Base-by-base conservation (phyloP, 768 basidiomycete genomes). In the Mycena belliarum region DNA sequence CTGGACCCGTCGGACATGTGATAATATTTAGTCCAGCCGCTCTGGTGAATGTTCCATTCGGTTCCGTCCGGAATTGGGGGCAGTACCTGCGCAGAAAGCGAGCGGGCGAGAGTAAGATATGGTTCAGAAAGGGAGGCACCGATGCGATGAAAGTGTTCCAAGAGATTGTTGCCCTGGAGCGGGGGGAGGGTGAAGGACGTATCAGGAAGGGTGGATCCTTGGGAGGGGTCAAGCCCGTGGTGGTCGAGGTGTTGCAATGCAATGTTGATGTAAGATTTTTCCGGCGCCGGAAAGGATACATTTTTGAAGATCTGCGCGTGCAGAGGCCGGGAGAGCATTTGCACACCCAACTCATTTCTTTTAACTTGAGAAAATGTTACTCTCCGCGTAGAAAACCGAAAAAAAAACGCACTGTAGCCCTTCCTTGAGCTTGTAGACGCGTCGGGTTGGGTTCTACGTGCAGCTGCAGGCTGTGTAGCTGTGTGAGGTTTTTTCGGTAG, bases 11-110 rank as follows among this genome's bases (percentile, higher is more conserved):
- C 93, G 2, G 80, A 60, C 47, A 75, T 77, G 67, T 83, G 75
- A 59, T 85, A 68, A 67, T 98, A 98, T 66, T 88, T 88, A 3
- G 92, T 95, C 97, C 96, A 98, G 14, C 96, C 96, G 0, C 88
- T 78, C 70, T 83, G 73, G 26, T 60, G 47, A 45, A 67, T 63
- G 25, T 72, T 66, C 66, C 68, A 72, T 37, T 70, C 60, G 18
- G 69, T 60, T 61, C 79, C 51, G 23, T 80, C 72, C 63, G 86
- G 70, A 61, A 80, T 80, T 0, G 84, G 84, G 11, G 91, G 91
- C 4, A 94, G 69, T 3, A 77, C 49, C 26, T 73, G 70, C 8
- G 70, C 65, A 3, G 84, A 78, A 63, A 93, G 84, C 9, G 73
- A 67, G 54, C 83, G 77, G 6, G 93, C 85, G 52, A 95, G 77